phyloP scores from a whole-genome alignment of 306 rosid genomes.

The Prunus salicina region DNA sequence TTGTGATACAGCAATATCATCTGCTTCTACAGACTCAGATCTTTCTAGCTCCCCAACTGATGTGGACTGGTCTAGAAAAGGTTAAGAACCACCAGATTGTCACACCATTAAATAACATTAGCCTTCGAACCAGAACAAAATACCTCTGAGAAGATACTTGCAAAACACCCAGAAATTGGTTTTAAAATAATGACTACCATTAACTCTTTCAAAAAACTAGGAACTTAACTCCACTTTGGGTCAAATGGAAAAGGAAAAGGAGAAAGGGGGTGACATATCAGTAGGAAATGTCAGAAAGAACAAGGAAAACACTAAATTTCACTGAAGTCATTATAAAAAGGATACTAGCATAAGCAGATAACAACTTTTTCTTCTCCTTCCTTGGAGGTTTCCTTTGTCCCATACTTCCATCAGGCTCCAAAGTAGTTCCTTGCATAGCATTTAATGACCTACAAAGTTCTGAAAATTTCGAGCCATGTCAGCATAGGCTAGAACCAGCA shows the following conservation, averaged over 20 bases:
- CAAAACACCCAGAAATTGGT: neutral
- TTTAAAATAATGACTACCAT: neutral
- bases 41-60: constrained; percentile 48
- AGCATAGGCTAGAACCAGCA: constrained; percentile 29
- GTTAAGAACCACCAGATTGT: constrained; percentile 48
- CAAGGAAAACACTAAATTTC: neutral
- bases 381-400: constrained; percentile 62
- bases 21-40: constrained; percentile 42
- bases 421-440: constrained; percentile 39
- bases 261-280: neutral
- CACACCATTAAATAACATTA: constrained; percentile 16
- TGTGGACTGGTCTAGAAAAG: constrained; percentile 48
- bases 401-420: constrained; percentile 53
- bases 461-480: constrained; percentile 37
- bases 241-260: neutral
- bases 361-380: constrained; percentile 74
- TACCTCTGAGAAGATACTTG: neutral
- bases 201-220: neutral
- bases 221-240: neutral
- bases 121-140: constrained; percentile 15
- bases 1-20: constrained; percentile 39
- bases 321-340: constrained; percentile 20
- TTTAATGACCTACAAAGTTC: constrained; percentile 73
- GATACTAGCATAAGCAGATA: constrained; percentile 67
- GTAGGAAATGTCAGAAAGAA: neutral